phyloP scores from a whole-genome alignment of 2,329 filamentous ascomycete genomes.

The Ambrosiella xylebori region DNA sequence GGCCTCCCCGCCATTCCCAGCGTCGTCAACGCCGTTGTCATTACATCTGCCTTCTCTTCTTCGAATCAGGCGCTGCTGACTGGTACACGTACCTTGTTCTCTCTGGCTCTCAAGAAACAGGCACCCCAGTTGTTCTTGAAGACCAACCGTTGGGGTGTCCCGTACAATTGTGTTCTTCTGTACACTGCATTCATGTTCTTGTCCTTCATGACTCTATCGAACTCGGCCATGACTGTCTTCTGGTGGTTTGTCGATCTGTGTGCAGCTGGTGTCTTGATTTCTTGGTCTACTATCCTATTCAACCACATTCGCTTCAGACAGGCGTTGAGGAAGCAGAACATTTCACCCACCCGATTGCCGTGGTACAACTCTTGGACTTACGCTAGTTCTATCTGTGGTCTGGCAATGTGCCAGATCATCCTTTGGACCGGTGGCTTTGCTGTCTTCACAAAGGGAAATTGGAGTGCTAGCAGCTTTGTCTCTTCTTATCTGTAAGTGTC shows the following conservation, averaged over 20 bases:
- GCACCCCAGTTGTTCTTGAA: constrained; percentile 24
- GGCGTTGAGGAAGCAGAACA: constrained; percentile 37
- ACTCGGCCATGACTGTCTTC: constrained; percentile 39
- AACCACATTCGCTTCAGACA: constrained; percentile 41
- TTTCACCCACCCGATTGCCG: constrained; percentile 32
- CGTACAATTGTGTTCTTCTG: constrained; percentile 25
- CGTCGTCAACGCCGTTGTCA: constrained; percentile 60
- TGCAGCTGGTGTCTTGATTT: constrained; percentile 33
- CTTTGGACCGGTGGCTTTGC: constrained; percentile 53
- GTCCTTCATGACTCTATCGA: constrained; percentile 28
- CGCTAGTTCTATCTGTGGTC: constrained; percentile 36
- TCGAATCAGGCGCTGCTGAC: constrained; percentile 48
- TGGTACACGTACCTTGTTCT: constrained; percentile 33
- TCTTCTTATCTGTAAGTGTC: constrained; percentile 42
- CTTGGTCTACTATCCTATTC: constrained; percentile 23
- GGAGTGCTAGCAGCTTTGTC: constrained; percentile 39
- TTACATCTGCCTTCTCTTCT: constrained; percentile 36
- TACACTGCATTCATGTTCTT: constrained; percentile 44
- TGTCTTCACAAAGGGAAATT: constrained; percentile 42
- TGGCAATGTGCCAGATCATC: constrained; percentile 45
- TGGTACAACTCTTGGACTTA: constrained; percentile 50
- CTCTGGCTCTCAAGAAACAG: constrained; percentile 26
- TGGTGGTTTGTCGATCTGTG: constrained; percentile 42
- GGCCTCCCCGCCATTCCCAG: constrained; percentile 50
- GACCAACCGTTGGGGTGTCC: constrained; percentile 21